Evolutionary conservation across 225 moss, liverwort and hornwort genomes (phyloP), one percentile per base, ranked within the genome.

Genomic region (Marchantia polymorpha): DNA sequence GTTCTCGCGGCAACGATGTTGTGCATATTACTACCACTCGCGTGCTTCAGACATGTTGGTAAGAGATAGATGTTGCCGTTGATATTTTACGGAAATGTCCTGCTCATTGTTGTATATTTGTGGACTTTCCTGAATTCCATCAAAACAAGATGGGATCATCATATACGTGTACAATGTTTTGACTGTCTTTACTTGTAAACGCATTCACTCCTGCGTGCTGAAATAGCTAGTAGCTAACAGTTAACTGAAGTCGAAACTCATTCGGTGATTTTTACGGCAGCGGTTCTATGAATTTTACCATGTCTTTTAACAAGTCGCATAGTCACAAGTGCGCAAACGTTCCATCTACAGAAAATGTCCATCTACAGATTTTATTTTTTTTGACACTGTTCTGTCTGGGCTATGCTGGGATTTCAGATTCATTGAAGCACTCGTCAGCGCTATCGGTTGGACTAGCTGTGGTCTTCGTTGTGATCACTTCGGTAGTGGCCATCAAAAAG

Each of bases 401-500:
- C 25, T 23, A 31, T 29, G 27, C 6, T 82, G 30, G 55, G 53
- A 69, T 83, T 64, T 52, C 90, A 90, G 95, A 96, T 79, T 94
- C 93, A 29, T 83, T 94, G 85, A 94, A 93, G 82, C 94, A 93
- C 85, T 92, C 92, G 12, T 99, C 97, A 26, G 94, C 93, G 23
- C 64, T 94, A 67, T 92, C 97, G 11, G 92, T 99, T 48, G 97
- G 87, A 11, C 75, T 99, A 74, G 97, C 97, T 53, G 88, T 92
- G 60, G 90, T 99, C 61, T 99, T 99, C 56, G 91, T 94, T 76
- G 77, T 89, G 48, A 87, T 97, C 81, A 81, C 89, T 47, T 86
- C 78, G 23, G 89, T 68, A 10, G 93, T 97, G 77, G 86, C 91
- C 7, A 76, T 90, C 64, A 85, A 87, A 78, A 94, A 89, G 85